phyloP scores from a whole-genome alignment of 495 filamentous ascomycete genomes.

The Antarctomyces pellizariae region DNA sequence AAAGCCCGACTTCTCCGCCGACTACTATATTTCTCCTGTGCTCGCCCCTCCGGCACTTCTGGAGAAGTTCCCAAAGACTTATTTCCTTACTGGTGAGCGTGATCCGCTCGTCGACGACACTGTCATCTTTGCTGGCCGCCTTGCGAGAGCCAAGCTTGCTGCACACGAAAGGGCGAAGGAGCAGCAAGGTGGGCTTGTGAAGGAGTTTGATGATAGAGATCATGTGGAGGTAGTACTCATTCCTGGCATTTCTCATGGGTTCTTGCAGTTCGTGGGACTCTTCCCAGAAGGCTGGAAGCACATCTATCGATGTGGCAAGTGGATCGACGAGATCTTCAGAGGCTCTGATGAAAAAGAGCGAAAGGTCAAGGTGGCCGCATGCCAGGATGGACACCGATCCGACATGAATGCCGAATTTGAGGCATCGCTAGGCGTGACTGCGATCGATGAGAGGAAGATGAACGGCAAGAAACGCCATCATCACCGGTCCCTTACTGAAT shows the following conservation, averaged over 20 bases:
- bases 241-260: conserved; percentile 77
- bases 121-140: conserved; percentile 73
- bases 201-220: conserved; percentile 48
- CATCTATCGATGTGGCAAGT: conserved; percentile 46
- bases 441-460: conserved; percentile 4
- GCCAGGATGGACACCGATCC: conserved; percentile 3
- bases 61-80: conserved; percentile 68
- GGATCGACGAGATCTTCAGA: conserved; percentile 54
- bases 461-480: conserved; percentile 15
- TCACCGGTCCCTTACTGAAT: conserved; percentile 24
- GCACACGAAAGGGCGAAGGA: conserved; percentile 17
- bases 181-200: conserved; percentile 8
- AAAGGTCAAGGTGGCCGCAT: neutral
- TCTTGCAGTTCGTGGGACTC: conserved; percentile 66
- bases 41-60: conserved; percentile 70
- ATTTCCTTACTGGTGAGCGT: conserved; percentile 82
- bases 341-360: conserved; percentile 18
- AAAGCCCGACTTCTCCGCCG: conserved; percentile 75
- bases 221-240: conserved; percentile 64
- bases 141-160: conserved; percentile 60
- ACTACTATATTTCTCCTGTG: conserved; percentile 74
- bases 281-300: conserved; percentile 75
- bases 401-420: no score
- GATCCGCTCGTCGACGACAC: conserved; percentile 95
- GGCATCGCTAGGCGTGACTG: conserved; percentile 1